Conservation (phyloP, 2,329 filamentous ascomycete genomes). For the Stagonosporopsis cucurbitacearum region DNA sequence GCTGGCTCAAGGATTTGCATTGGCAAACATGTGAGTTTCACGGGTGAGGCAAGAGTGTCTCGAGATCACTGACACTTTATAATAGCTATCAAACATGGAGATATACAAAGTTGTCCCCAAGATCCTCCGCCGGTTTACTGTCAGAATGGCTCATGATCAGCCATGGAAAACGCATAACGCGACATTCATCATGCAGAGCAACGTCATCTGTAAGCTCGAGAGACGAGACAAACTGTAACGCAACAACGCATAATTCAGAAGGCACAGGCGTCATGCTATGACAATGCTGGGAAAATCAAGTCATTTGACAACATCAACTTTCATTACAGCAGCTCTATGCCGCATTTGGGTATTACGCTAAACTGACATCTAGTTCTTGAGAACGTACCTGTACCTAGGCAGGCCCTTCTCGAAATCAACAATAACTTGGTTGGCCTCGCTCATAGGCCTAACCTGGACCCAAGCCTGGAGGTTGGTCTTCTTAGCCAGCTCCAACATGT, state of each 20-base stretch:
- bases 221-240: not conserved
- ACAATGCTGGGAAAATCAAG: not conserved
- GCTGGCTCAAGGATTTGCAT: slow-evolving; percentile 44
- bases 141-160: slow-evolving; percentile 30
- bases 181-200: slow-evolving; percentile 24
- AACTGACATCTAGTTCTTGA: slow-evolving; percentile 32
- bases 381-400: slow-evolving; percentile 53
- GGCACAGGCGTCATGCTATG: not conserved
- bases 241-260: not conserved
- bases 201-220: not conserved
- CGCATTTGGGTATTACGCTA: slow-evolving; percentile 15
- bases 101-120: slow-evolving; percentile 32
- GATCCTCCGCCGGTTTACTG: slow-evolving; percentile 24
- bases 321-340: slow-evolving; percentile 13
- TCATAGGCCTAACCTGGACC: slow-evolving; percentile 52
- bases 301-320: slow-evolving; percentile 6
- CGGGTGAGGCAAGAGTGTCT: no score
- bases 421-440: slow-evolving; percentile 46
- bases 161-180: slow-evolving; percentile 28
- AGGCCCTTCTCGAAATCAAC: slow-evolving; percentile 48
- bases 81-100: slow-evolving; percentile 19
- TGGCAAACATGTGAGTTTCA: slow-evolving; percentile 32
- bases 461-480: slow-evolving; percentile 51
- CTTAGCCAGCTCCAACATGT: slow-evolving; percentile 54
- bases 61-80: not conserved